A percentile compares a stretch with the other conserved stretches of the same genome.
phyloP scores from a whole-genome alignment of 768 basidiomycete species.

The Podaxis rugospora region DNA sequence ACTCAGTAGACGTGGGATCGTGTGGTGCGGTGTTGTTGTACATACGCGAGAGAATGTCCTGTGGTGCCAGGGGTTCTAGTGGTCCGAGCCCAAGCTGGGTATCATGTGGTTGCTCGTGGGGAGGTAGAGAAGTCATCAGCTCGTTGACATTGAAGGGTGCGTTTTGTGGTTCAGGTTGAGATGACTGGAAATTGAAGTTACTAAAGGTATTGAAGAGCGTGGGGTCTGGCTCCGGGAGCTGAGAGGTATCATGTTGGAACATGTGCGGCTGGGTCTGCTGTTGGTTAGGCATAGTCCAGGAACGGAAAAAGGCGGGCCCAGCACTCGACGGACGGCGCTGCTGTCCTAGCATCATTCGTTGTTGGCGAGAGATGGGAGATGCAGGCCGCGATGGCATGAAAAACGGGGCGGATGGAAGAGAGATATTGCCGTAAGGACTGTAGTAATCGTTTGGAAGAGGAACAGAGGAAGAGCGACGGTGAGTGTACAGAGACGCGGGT shows the following conservation, averaged over 20 bases:
- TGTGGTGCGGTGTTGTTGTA: not conserved
- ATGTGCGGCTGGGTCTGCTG: not conserved
- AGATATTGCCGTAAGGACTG: slow-evolving; percentile 24
- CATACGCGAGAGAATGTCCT: slow-evolving; percentile 9
- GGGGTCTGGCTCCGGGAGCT: slow-evolving; percentile 14
- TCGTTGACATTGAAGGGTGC: slow-evolving; percentile 8
- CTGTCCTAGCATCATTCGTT: slow-evolving; percentile 14
- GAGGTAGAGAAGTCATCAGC: slow-evolving; percentile 5
- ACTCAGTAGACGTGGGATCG: not conserved
- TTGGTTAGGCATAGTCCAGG: slow-evolving; percentile 5
- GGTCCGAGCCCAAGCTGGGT: slow-evolving; percentile 6
- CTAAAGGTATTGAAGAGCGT: slow-evolving; percentile 12
- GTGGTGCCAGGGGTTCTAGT: slow-evolving; percentile 7
- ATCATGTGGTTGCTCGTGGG: slow-evolving; percentile 6
- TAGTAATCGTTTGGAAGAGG: slow-evolving; percentile 46
- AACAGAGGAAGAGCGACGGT: slow-evolving; percentile 59
- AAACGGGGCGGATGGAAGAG: slow-evolving; percentile 40
- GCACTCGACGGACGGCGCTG: slow-evolving; percentile 14
- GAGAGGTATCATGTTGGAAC: slow-evolving; percentile 12
- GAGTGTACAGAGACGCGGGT: slow-evolving; percentile 25
- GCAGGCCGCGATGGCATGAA: slow-evolving; percentile 23
- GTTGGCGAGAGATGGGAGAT: slow-evolving; percentile 11
- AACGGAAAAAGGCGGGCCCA: slow-evolving; percentile 13
- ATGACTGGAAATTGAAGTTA: slow-evolving; percentile 7
- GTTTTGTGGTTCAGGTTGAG: slow-evolving; percentile 4